A percentile compares a stretch with the other conserved stretches of the same genome.
phyloP scores from a whole-genome alignment of 352 stramenopile species.

The Pythium aphanidermatum region DNA sequence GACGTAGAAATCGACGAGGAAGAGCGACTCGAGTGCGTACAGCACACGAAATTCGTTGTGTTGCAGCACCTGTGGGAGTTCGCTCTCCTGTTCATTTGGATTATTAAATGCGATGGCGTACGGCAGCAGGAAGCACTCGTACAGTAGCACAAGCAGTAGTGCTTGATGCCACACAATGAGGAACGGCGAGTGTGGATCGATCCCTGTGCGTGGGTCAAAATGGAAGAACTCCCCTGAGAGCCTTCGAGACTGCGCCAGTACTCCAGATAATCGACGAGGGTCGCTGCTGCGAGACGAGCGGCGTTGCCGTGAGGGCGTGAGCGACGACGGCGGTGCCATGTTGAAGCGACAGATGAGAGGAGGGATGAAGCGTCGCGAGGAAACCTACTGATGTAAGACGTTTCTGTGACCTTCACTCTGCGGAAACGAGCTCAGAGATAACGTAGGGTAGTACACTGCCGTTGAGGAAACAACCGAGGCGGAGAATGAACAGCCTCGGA shows the following conservation, averaged over 20 bases:
- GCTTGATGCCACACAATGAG: constrained; percentile 45
- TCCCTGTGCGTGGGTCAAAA: constrained; percentile 37
- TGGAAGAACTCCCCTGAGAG: constrained; percentile 16
- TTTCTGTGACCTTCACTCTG: no score
- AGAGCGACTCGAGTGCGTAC: constrained; percentile 35
- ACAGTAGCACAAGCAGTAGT: constrained; percentile 38
- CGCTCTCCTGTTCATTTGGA: neutral
- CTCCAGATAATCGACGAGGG: constrained; percentile 8
- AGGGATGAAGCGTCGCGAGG: neutral
- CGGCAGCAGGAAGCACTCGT: constrained; percentile 43
- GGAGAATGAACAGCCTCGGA: constrained; percentile 17
- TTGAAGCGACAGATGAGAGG: neutral
- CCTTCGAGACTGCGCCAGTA: neutral
- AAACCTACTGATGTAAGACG: no score
- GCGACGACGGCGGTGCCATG: constrained; percentile 6
- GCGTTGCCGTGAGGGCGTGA: constrained; percentile 10
- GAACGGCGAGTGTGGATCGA: constrained; percentile 39
- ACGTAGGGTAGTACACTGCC: no score
- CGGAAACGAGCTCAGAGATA: no score
- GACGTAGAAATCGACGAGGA: constrained; percentile 49
- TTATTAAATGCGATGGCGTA: constrained; percentile 28
- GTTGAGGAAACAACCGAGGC: neutral
- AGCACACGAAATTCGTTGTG: constrained; percentile 19
- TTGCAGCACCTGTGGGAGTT: constrained; percentile 9
- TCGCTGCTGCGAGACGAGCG: constrained; percentile 19